A percentile compares a stretch with the other conserved stretches of the same genome.
Conservation (phyloP, 2,329 filamentous ascomycete species). For the Fusarium nanum region DNA sequence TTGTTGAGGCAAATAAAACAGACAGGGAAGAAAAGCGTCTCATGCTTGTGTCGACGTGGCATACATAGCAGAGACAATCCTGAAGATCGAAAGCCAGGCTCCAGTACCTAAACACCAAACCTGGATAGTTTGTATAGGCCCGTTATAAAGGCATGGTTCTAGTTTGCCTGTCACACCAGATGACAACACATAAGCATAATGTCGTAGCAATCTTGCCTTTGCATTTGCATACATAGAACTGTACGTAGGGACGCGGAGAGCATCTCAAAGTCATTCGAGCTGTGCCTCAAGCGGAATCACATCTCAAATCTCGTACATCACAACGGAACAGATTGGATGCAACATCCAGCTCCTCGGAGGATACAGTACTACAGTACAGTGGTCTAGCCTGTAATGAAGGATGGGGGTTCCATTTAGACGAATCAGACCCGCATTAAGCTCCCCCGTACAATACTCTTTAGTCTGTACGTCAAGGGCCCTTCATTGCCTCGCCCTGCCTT, state of each 20-base stretch:
- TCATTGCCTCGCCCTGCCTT: background rate
- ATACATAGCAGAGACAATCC: slow-evolving; percentile 12
- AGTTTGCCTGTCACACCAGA: slow-evolving; percentile 8
- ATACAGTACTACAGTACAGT: slow-evolving; percentile 10
- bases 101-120: slow-evolving; percentile 6
- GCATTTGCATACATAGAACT: slow-evolving; percentile 14
- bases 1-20: slow-evolving; percentile 31
- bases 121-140: background rate
- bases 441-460: slow-evolving; percentile 40
- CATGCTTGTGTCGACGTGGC: slow-evolving; percentile 23
- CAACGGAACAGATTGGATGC: slow-evolving; percentile 11
- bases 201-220: slow-evolving; percentile 16
- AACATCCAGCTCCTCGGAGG: slow-evolving; percentile 40
- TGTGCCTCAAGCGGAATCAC: slow-evolving; percentile 27
- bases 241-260: slow-evolving; percentile 22
- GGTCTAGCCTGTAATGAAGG: slow-evolving; percentile 11
- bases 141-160: slow-evolving; percentile 1
- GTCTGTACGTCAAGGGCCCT: slow-evolving; percentile 45
- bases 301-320: slow-evolving; percentile 38
- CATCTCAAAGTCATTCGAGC: slow-evolving; percentile 1
- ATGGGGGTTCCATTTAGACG: slow-evolving; percentile 34
- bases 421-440: slow-evolving; percentile 38
- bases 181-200: slow-evolving; percentile 13
- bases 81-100: slow-evolving; percentile 25
- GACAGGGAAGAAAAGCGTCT: slow-evolving; percentile 16